Conservation (phyloP, 129 eudicot genomes). For the Oenanthe sinensis region DNA sequence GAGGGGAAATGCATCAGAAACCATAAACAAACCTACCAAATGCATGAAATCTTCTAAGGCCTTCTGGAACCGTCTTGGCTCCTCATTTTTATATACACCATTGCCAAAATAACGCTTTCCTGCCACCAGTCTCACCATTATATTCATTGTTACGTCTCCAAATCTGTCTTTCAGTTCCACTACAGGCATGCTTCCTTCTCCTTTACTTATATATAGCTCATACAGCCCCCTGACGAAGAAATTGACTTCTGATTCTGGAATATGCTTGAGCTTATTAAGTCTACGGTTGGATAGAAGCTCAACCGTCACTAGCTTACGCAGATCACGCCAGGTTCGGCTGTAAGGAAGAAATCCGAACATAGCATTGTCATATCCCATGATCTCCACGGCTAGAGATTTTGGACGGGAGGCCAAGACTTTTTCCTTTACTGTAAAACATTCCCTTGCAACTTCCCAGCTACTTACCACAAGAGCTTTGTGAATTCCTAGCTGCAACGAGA, state of each 20-base stretch:
- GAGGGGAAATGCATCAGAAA: neutral
- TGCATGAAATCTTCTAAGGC: neutral
- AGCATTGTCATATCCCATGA: neutral
- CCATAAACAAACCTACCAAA: neutral
- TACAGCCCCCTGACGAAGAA: conserved; percentile 14
- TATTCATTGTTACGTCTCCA: neutral
- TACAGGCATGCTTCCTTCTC: conserved; percentile 1
- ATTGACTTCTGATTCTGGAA: conserved; percentile 12
- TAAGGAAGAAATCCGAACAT: neutral
- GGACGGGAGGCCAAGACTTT: neutral
- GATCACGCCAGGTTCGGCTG: conserved; percentile 24
- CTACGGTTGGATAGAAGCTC: conserved; percentile 24
- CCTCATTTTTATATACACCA: neutral
- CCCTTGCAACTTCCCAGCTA: neutral
- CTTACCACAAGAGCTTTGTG: neutral
- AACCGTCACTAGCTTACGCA: conserved; percentile 26
- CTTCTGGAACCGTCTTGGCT: conserved; percentile 1
- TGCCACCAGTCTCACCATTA: conserved; percentile 7
- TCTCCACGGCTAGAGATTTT: neutral
- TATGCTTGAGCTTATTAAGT: conserved; percentile 20
- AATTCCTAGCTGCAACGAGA: neutral
- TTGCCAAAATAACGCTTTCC: conserved; percentile 3
- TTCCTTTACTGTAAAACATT: neutral
- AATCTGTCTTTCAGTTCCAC: neutral
- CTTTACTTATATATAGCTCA: conserved; percentile 11